Evolutionary conservation across 768 basidiomycete species (phyloP).

Genomic region (Russula foetens): DNA sequence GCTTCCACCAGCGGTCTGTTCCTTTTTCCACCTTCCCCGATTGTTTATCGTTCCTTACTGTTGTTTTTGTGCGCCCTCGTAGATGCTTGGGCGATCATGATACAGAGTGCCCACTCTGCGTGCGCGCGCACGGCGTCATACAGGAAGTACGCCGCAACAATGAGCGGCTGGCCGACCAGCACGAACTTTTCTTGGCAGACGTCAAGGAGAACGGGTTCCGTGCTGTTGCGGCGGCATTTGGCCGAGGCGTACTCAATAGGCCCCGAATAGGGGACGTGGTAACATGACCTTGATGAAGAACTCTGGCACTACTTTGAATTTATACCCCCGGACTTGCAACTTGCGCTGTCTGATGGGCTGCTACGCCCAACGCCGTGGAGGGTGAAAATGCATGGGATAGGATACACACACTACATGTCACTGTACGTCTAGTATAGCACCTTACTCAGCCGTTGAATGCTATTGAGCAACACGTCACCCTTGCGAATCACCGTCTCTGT

Average conservation of each 20-base stretch:
- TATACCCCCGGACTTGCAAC: neutral
- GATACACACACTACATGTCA: slow-evolving; percentile 1
- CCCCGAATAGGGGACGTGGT: slow-evolving; percentile 18
- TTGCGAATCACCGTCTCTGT: slow-evolving; percentile 92
- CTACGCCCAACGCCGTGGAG: neutral
- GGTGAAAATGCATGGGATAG: neutral
- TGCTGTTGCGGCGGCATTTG: slow-evolving; percentile 63
- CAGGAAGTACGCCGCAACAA: slow-evolving; percentile 87
- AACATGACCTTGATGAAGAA: neutral
- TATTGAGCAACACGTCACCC: slow-evolving; percentile 83
- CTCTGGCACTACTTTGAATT: neutral
- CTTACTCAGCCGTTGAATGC: slow-evolving; percentile 83
- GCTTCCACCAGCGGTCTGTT: slow-evolving; percentile 84
- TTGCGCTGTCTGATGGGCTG: neutral
- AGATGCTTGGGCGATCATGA: slow-evolving; percentile 90
- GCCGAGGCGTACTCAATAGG: slow-evolving; percentile 49
- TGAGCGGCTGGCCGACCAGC: slow-evolving; percentile 72
- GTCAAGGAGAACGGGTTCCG: slow-evolving; percentile 64
- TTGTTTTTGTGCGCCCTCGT: neutral
- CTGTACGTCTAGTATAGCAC: slow-evolving; percentile 48
- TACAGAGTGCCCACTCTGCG: slow-evolving; percentile 84
- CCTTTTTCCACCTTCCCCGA: neutral
- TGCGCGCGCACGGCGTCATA: slow-evolving; percentile 78
- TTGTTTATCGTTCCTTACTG: neutral
- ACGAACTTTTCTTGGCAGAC: slow-evolving; percentile 70